Percentiles rank a stretch among this genome's conserved stretches.
phyloP scores from a whole-genome alignment of 768 basidiomycete genomes.

The Candolleomyces eurysporus region DNA sequence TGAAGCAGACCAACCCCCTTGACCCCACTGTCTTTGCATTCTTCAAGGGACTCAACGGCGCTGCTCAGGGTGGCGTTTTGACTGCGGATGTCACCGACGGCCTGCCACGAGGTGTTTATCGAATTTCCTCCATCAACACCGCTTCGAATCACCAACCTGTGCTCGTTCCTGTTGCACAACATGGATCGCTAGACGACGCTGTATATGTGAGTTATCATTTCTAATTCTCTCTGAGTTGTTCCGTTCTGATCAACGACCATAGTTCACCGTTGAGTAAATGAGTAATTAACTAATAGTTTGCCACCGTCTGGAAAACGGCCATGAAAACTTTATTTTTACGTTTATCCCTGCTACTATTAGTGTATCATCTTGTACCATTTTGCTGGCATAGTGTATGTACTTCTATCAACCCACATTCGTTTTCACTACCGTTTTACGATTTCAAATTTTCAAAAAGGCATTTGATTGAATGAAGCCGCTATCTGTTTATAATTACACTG shows the following conservation, averaged over 20 bases:
- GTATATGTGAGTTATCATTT: slow-evolving; percentile 44
- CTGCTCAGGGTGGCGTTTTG: slow-evolving; percentile 48
- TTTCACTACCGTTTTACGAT: not conserved
- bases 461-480: not conserved
- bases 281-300: not conserved
- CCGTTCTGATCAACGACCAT: not conserved
- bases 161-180: slow-evolving; percentile 58
- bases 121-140: slow-evolving; percentile 55
- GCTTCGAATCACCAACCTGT: slow-evolving; percentile 61
- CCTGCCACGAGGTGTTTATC: slow-evolving; percentile 58
- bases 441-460: not conserved
- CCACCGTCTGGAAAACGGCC: not conserved
- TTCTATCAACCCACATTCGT: not conserved
- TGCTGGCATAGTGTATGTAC: not conserved
- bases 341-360: not conserved
- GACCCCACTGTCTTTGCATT: slow-evolving; percentile 54
- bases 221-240: not conserved
- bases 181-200: slow-evolving; percentile 56
- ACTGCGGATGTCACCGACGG: slow-evolving; percentile 50
- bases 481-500: not conserved
- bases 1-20: slow-evolving; percentile 42
- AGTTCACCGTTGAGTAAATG: slow-evolving; percentile 27
- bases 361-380: not conserved
- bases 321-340: not conserved
- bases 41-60: slow-evolving; percentile 54